Evolutionary conservation across 257 asterid species (phyloP).

Genomic region (Rhazya stricta): DNA sequence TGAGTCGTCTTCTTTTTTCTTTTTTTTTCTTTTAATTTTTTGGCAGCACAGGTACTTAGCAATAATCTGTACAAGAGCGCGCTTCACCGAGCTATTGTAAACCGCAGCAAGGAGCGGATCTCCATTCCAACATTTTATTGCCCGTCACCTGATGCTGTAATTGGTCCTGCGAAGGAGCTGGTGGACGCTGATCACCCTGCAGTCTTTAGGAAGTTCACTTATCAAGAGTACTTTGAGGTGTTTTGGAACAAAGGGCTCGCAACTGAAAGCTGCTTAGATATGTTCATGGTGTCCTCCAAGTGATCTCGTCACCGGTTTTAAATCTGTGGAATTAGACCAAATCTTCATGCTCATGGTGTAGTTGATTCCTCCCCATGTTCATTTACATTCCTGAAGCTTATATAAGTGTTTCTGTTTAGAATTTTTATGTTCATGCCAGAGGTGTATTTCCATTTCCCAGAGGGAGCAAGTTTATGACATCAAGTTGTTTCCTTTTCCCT

Average conservation of each 20-base stretch:
- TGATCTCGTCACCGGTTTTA: neutral
- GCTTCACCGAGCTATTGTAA: conserved; percentile 2
- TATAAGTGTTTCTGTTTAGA: too few species aligned
- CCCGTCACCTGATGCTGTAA: neutral
- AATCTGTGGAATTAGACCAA: too few species aligned
- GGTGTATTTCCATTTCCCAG: too few species aligned
- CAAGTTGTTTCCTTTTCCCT: too few species aligned
- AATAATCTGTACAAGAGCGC: neutral
- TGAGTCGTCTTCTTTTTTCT: neutral
- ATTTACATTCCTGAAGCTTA: too few species aligned
- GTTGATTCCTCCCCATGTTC: too few species aligned
- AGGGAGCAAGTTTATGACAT: too few species aligned
- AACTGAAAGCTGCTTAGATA: neutral
- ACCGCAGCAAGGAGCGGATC: neutral
- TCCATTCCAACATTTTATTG: neutral
- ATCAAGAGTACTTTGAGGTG: neutral
- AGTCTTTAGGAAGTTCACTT: neutral
- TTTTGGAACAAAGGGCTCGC: neutral
- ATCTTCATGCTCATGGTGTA: too few species aligned
- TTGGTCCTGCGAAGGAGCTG: neutral
- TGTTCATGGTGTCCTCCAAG: neutral
- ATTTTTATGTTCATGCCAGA: too few species aligned
- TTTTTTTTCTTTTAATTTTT: too few species aligned
- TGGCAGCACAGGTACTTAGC: neutral
- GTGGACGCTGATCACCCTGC: neutral